These are phyloP conservation scores for Bryoerythrophyllum caledonicum DNA, from an alignment of 225 moss, liverwort and hornwort genomes.

Conservation along the genomic window DNA sequence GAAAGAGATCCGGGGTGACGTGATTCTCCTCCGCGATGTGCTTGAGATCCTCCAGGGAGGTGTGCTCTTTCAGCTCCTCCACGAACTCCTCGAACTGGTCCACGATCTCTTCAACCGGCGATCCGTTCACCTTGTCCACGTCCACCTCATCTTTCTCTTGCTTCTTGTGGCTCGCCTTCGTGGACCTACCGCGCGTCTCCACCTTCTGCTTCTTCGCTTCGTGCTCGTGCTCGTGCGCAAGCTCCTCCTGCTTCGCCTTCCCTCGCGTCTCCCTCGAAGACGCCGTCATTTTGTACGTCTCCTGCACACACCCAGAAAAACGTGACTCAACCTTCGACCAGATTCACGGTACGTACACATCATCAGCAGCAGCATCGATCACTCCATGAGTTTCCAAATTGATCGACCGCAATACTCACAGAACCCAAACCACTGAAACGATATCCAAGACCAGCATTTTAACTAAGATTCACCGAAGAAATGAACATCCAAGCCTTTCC, in stretches of 20 bases:
- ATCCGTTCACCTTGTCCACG: background rate
- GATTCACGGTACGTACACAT: too few relatives aligned
- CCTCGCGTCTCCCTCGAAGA: constrained; percentile 25
- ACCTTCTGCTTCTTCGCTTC: constrained; percentile 40
- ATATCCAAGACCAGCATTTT: too few relatives aligned
- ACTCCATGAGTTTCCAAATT: too few relatives aligned
- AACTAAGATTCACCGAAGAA: too few relatives aligned
- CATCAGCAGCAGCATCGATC: too few relatives aligned
- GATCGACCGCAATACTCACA: too few relatives aligned
- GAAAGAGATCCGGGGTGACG: constrained; percentile 30
- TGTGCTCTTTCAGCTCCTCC: constrained; percentile 36
- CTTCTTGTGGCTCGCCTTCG: background rate
- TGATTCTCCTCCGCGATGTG: constrained; percentile 43
- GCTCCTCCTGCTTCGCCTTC: constrained; percentile 31
- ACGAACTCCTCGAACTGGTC: constrained; percentile 41
- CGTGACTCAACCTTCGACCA: too few relatives aligned
- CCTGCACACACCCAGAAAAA: too few relatives aligned
- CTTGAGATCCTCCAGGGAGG: constrained; percentile 28
- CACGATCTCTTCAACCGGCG: background rate
- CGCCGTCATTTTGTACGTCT: background rate
- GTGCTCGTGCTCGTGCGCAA: constrained; percentile 17
- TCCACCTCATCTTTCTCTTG: constrained; percentile 3
- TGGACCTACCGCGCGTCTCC: constrained; percentile 3
- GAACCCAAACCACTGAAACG: too few relatives aligned
- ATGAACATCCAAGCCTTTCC: too few relatives aligned